Evolutionary conservation across 2,329 filamentous ascomycete genomes (phyloP), one percentile per base, ranked within the genome.

Genomic region (Dactylellina haptotyla): DNA sequence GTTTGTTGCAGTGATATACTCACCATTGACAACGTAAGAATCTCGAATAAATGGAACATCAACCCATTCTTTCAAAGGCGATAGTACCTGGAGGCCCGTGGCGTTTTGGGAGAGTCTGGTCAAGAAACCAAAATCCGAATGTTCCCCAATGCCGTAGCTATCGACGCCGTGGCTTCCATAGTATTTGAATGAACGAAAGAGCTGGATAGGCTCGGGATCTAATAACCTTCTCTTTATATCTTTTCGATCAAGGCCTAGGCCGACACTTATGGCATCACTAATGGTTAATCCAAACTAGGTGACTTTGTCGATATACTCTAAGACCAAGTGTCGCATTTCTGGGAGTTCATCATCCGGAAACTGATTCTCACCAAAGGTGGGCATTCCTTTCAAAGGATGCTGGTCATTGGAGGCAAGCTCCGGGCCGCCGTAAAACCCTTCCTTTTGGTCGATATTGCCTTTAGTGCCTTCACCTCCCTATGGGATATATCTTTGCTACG

Each of bases 81-180:
- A 53, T 28, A 63, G 34, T 12, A 63, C 4, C 30, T 63, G 41
- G 46, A 63, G 58, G 18, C 41, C 45, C 16, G 41, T 46, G 2
- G 58, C 45, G 16, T 63, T 63, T 63, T 63, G 58, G 4, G 58
- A 63, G 20, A 63, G 54, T 8, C 53, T 63, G 18, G 58, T 32
- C 25, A 53, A 34, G 50, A 53, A 53, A 34, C 26, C 50, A 53
- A 53, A 53, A 18, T 32, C 28, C 14, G 25, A 53, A 34, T 53
- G 50, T 32, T 53, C 50, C 2, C 50, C 50, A 34, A 53, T 53
- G 16, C 50, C 28, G 16, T 28, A 53, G 50, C 50, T 32, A 53
- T 34, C 50, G 28, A 53, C 8, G 14, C 50, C 50, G 37, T 34
- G 10, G n/a, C n/a, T 53, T 16, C 26, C 4, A 20, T 32, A 53